Percentiles rank a stretch among this genome's conserved stretches.
These are phyloP conservation scores for Gossypium trilobum DNA, from an alignment of 441 rosid genomes.

Conservation along the genomic window DNA sequence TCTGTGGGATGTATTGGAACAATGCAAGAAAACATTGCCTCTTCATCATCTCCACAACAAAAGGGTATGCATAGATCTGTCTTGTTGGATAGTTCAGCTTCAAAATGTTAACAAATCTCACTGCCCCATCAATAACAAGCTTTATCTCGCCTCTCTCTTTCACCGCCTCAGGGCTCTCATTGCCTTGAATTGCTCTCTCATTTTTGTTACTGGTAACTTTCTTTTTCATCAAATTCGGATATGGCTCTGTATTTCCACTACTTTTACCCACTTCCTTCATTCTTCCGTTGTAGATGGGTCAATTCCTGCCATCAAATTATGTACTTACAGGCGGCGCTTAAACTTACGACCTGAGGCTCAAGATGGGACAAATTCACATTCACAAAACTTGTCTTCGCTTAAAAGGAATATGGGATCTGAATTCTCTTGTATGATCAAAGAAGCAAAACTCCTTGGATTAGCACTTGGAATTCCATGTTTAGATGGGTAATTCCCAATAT, in stretches of 20 bases:
- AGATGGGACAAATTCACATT: constrained; percentile 33
- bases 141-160: constrained; percentile 61
- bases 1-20: constrained; percentile 71
- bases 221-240: background rate
- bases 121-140: constrained; percentile 42
- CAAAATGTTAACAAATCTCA: constrained; percentile 54
- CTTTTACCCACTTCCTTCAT: background rate
- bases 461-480: constrained; percentile 81
- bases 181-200: constrained; percentile 70
- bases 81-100: constrained; percentile 87
- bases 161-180: constrained; percentile 87
- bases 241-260: too few relatives aligned
- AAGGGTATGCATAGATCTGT: constrained; percentile 73
- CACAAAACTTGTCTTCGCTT: constrained; percentile 44
- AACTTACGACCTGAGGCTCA: constrained; percentile 49
- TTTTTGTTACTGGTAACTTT: constrained; percentile 56
- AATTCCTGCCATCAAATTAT: constrained; percentile 75
- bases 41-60: constrained; percentile 81
- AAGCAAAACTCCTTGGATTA: constrained; percentile 62
- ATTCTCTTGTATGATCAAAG: constrained; percentile 77
- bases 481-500: constrained; percentile 52
- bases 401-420: constrained; percentile 81
- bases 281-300: constrained; percentile 39
- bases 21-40: constrained; percentile 76
- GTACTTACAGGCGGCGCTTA: constrained; percentile 64